phyloP scores from a whole-genome alignment of 441 rosid genomes.

The Aleurites moluccanus region DNA sequence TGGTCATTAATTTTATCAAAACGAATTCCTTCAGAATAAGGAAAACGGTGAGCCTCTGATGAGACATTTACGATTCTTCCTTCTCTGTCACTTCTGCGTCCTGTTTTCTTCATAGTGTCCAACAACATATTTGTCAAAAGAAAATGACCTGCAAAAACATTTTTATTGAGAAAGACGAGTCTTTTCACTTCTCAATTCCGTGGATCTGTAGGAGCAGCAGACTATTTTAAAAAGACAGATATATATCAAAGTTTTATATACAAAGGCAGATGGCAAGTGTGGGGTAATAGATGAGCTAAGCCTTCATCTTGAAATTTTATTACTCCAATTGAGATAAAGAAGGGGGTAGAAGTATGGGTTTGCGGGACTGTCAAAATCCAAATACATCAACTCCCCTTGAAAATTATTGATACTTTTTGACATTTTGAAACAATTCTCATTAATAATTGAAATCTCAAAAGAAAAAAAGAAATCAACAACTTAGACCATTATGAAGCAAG shows the following conservation, averaged over 20 bases:
- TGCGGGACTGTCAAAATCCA: neutral
- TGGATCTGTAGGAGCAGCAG: neutral
- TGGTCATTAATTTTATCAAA: constrained; percentile 54
- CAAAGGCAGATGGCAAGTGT: neutral
- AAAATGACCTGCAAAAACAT: constrained; percentile 55
- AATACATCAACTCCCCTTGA: neutral
- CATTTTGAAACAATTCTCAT: neutral
- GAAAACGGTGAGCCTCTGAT: constrained; percentile 45
- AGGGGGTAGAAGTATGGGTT: neutral
- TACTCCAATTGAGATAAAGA: no score
- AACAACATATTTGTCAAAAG: constrained; percentile 57
- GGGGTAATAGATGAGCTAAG: neutral
- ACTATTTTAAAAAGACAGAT: no score
- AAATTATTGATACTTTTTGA: neutral
- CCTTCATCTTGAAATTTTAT: neutral
- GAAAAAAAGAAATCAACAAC: neutral
- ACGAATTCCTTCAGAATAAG: constrained; percentile 55
- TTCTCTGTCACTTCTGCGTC: constrained; percentile 43
- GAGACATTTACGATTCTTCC: constrained; percentile 65
- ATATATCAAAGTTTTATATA: neutral
- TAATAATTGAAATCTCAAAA: neutral
- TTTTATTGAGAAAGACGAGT: neutral
- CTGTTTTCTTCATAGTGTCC: constrained; percentile 66
- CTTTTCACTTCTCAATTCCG: neutral
- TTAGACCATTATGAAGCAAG: constrained; percentile 1